Conservation (phyloP, 441 rosid species). For the Macaranga tanarius region DNA sequence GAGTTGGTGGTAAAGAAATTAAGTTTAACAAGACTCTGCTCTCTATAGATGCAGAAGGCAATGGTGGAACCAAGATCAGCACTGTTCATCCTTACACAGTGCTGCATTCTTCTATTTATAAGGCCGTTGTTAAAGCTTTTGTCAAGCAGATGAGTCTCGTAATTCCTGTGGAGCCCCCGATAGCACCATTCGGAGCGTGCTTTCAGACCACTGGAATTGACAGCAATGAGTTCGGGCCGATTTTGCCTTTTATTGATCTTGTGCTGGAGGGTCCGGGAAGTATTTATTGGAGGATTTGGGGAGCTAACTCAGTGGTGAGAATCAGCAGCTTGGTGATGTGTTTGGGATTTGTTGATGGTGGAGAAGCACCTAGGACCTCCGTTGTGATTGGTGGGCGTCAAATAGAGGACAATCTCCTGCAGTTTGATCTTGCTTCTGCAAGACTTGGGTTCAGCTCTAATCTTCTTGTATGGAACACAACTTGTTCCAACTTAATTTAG, state of each 20-base stretch:
- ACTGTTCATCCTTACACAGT: conserved; percentile 32
- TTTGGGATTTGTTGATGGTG: conserved; percentile 47
- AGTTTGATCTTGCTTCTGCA: conserved; percentile 36
- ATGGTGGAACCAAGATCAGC: conserved; percentile 46
- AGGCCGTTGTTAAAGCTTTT: conserved; percentile 32
- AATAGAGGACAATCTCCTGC: conserved; percentile 39
- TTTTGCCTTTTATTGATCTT: conserved; percentile 34
- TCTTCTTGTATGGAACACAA: conserved; percentile 22
- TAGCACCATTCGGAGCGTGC: conserved; percentile 36
- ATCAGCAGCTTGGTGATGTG: conserved; percentile 30
- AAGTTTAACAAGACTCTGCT: conserved; percentile 27
- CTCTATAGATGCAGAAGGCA: conserved; percentile 28
- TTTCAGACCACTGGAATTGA: conserved; percentile 17
- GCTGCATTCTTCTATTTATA: conserved; percentile 32
- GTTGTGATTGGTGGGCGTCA: conserved; percentile 43
- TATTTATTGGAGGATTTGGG: conserved; percentile 31
- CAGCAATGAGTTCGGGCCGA: conserved; percentile 23
- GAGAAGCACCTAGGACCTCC: conserved; percentile 29
- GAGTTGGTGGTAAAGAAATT: conserved; percentile 26
- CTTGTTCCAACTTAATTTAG: conserved; percentile 37
- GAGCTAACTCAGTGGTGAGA: conserved; percentile 42
- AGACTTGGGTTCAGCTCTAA: conserved; percentile 41
- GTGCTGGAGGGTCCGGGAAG: conserved; percentile 22
- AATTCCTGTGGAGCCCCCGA: conserved; percentile 19
- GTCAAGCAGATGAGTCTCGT: conserved; percentile 12